Conservation (phyloP, 306 rosid genomes). For the Malus orientalis region DNA sequence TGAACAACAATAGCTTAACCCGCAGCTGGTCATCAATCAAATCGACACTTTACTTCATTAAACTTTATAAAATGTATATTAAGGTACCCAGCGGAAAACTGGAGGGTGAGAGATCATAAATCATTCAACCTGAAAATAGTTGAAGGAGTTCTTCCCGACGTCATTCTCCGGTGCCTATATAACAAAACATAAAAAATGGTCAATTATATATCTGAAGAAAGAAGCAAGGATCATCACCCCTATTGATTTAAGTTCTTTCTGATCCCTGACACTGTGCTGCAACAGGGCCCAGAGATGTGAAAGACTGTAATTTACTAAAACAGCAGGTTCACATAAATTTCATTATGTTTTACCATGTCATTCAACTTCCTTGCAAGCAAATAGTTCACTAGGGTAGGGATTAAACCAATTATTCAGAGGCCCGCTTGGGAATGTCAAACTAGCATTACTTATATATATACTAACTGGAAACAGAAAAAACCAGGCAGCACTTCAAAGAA, state of each 20-base stretch:
- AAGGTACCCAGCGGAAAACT: background rate
- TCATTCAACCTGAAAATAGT: slow-evolving; percentile 69
- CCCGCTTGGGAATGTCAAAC: background rate
- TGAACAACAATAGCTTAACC: background rate
- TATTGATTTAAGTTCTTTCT: background rate
- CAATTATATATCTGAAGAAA: slow-evolving; percentile 11
- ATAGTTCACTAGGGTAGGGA: background rate
- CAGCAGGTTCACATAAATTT: background rate
- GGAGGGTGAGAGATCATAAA: background rate
- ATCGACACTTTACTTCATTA: background rate
- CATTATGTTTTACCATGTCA: background rate
- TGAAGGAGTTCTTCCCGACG: slow-evolving; percentile 86
- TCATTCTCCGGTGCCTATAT: slow-evolving; percentile 83
- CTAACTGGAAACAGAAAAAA: background rate
- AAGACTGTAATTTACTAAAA: too few species aligned
- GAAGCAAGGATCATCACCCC: background rate
- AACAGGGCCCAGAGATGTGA: too few species aligned
- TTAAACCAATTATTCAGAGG: background rate
- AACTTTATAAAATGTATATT: background rate
- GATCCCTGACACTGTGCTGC: background rate
- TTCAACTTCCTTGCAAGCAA: background rate
- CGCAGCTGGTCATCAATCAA: background rate
- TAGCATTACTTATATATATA: background rate
- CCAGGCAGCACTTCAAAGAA: background rate
- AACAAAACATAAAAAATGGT: slow-evolving; percentile 18